phyloP scores from a whole-genome alignment of 306 rosid species.

The Vigna trinervia region DNA sequence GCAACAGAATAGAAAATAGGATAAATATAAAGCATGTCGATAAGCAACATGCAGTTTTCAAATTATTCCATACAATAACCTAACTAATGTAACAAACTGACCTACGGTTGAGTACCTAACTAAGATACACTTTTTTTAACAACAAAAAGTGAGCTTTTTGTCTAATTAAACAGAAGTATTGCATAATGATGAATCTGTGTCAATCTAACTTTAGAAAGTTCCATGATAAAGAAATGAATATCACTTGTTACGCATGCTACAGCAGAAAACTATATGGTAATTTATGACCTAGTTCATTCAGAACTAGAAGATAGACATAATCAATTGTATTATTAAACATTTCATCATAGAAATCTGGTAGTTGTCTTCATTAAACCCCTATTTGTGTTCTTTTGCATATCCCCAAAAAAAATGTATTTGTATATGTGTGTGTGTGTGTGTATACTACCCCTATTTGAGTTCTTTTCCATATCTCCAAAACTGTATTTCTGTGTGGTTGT shows the following conservation, averaged over 20 bases:
- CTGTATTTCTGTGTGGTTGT: not conserved
- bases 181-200: not conserved
- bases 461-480: not conserved
- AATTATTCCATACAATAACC: not conserved
- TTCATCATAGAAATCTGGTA: too few relatives aligned
- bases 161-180: not conserved
- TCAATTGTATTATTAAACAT: too few relatives aligned
- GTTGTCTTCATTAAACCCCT: slow-evolving; percentile 14
- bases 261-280: not conserved
- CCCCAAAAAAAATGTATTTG: not conserved
- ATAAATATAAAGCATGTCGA: slow-evolving; percentile 6
- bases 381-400: slow-evolving; percentile 10
- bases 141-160: not conserved
- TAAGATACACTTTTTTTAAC: not conserved
- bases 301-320: not conserved
- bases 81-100: not conserved
- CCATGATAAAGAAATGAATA: not conserved
- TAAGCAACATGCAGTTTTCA: not conserved
- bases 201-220: not conserved
- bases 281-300: slow-evolving; percentile 12
- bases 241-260: not conserved
- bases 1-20: slow-evolving; percentile 18
- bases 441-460: not conserved
- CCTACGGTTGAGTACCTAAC: not conserved
- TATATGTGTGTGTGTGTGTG: not conserved